These are phyloP conservation scores for Coprinopsis sp. DNA, from an alignment of 768 basidiomycete species.

Conservation along the genomic window DNA sequence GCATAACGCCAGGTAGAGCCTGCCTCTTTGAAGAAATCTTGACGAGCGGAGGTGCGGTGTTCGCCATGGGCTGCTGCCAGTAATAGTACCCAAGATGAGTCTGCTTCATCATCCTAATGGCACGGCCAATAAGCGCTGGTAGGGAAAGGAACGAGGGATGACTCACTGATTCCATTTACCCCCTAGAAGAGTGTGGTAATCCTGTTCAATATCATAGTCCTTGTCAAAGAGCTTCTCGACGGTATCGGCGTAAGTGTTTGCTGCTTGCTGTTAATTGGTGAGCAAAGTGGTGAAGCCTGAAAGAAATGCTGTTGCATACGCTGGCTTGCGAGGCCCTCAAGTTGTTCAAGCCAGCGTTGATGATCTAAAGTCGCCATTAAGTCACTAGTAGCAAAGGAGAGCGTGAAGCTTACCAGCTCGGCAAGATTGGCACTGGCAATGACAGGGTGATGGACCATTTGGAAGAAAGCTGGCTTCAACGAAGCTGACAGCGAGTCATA, in stretches of 20 bases:
- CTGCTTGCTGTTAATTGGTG: slow-evolving; percentile 37
- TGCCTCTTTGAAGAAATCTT: slow-evolving; percentile 52
- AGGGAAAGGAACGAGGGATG: background rate
- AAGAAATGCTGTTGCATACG: slow-evolving; percentile 22
- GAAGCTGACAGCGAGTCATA: slow-evolving; percentile 46
- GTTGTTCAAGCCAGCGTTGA: slow-evolving; percentile 57
- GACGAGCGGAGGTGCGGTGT: slow-evolving; percentile 52
- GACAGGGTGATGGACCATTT: slow-evolving; percentile 64
- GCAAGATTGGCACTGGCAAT: slow-evolving; percentile 54
- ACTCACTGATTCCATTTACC: slow-evolving; percentile 69
- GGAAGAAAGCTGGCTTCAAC: slow-evolving; percentile 59
- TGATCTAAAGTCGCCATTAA: slow-evolving; percentile 25
- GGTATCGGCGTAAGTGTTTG: slow-evolving; percentile 52
- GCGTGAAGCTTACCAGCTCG: slow-evolving; percentile 35
- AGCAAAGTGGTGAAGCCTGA: background rate
- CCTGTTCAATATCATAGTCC: slow-evolving; percentile 55
- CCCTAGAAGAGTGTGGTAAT: no score
- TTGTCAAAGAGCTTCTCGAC: slow-evolving; percentile 54
- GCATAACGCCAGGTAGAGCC: slow-evolving; percentile 57
- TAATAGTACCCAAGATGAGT: slow-evolving; percentile 61
- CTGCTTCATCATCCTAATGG: no score
- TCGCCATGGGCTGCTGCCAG: slow-evolving; percentile 69
- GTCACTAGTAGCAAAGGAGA: background rate
- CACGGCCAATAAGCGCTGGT: slow-evolving; percentile 62
- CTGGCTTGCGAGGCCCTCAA: slow-evolving; percentile 59